Conservation (phyloP, 1,139 yeast genomes). For the Saccharomyces hybrid region DNA sequence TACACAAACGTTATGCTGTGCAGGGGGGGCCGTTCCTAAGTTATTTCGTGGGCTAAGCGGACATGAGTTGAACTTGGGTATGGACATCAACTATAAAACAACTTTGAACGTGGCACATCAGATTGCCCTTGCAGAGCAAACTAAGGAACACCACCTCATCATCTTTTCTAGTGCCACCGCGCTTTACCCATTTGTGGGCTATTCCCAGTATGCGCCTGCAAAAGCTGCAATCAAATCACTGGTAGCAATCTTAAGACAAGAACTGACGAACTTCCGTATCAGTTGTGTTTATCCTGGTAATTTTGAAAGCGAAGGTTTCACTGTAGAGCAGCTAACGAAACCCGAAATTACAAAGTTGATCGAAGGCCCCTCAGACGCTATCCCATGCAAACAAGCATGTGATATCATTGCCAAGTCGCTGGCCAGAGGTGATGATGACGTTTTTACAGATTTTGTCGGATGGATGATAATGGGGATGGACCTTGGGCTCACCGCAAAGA, state of each 20-base stretch:
- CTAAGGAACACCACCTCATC: conserved; percentile 43
- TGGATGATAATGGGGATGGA: conserved; percentile 68
- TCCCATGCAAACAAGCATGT: conserved; percentile 62
- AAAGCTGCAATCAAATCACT: conserved; percentile 77
- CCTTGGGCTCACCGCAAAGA: conserved; percentile 56
- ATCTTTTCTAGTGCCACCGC: conserved; percentile 78
- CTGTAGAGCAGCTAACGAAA: conserved; percentile 72
- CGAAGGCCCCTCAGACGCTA: conserved; percentile 78
- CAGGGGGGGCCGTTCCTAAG: conserved; percentile 80
- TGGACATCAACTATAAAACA: conserved; percentile 64
- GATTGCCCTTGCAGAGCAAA: conserved; percentile 29
- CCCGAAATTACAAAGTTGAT: conserved; percentile 75
- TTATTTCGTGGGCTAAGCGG: conserved; percentile 61
- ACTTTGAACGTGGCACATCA: conserved; percentile 66
- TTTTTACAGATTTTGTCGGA: conserved; percentile 79
- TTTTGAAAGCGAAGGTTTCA: conserved; percentile 81
- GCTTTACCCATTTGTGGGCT: conserved; percentile 84
- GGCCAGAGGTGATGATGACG: conserved; percentile 59
- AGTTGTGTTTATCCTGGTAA: conserved; percentile 79
- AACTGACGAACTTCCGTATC: conserved; percentile 60
- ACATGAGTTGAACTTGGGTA: conserved; percentile 52
- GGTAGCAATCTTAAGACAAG: conserved; percentile 75
- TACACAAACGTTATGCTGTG: conserved; percentile 76
- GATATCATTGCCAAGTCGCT: conserved; percentile 49
- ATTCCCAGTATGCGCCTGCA: conserved; percentile 81